Base-by-base conservation (phyloP, 2,329 filamentous ascomycete species). In the Dactylellina leptospora region DNA sequence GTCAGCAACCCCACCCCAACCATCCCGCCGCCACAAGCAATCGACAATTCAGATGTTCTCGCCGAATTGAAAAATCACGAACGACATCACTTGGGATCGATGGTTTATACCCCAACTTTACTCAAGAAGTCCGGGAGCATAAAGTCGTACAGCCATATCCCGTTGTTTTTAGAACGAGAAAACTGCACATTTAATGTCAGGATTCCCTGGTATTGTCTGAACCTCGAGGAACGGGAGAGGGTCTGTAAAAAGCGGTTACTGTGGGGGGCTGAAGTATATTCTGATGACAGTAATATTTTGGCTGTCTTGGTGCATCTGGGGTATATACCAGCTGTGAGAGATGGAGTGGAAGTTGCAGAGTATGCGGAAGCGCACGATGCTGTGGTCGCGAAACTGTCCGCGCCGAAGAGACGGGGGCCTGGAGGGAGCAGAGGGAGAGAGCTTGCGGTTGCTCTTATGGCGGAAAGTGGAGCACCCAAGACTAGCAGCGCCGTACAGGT, bases 241-340 rank as follows among this genome's bases (percentile, higher is more conserved):
- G 93, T 97, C 55, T 96, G 92, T 9, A 82, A 87, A 5, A 86
- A 91, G 30, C 86, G 90, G 18, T 90, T 91, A 5, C 80, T 99
- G 0, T 99, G 93, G 93, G 95, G 95, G 0, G 95, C 92, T 0
- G 93, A 96, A 36, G 85, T 99, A 4, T 97, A 97, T 78, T 96
- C 92, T 0, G 95, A 99, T 76, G 95, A 99, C 80, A 96, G 92
- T 0, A 95, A 99, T 78, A 87, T 95, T 0, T 85, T 99, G 22
- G 93, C 92, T 0, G 93, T 93, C 1, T 93, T 93, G 70, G 93
- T 99, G 47, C 95, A 99, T 79, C 88, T 88, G 1, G 95, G 95
- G 2, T 97, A 92, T 88, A 90, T 99, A 75, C 88, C 89, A 42
- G 93, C 93, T 30, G 91, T 93, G 76, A 96, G 62, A 20, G 62